These are phyloP conservation scores for Phyllosticta citrichinensis DNA, from an alignment of 2,329 filamentous ascomycete genomes.

Conservation along the genomic window DNA sequence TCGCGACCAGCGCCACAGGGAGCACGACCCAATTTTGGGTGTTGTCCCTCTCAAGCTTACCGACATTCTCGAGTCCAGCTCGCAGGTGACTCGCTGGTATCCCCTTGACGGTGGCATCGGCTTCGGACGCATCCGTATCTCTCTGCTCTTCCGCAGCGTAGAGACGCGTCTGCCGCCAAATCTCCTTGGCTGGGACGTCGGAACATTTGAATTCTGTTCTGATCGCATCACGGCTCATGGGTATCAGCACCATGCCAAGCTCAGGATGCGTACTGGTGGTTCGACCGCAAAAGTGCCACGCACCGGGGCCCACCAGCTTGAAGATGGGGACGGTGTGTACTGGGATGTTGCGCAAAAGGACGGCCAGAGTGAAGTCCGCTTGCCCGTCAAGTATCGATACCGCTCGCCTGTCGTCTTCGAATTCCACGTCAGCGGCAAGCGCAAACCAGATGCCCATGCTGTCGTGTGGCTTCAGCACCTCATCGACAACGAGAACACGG, in stretches of 20 bases:
- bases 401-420: conserved; percentile 84
- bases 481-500: conserved; percentile 64
- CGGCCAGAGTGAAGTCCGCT: conserved; percentile 49
- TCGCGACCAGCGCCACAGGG: conserved; percentile 75
- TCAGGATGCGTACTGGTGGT: conserved; percentile 75
- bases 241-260: conserved; percentile 54
- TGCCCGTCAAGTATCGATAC: conserved; percentile 87
- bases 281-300: conserved; percentile 62
- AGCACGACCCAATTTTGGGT: conserved; percentile 91
- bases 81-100: conserved; percentile 85
- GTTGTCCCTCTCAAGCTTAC: conserved; percentile 82
- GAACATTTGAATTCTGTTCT: conserved; percentile 80
- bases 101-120: conserved; percentile 89
- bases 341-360: conserved; percentile 47
- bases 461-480: conserved; percentile 80
- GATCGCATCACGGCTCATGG: conserved; percentile 56
- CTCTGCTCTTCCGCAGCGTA: conserved; percentile 78
- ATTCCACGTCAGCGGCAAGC: conserved; percentile 61
- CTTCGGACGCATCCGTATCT: conserved; percentile 82
- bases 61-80: conserved; percentile 78
- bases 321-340: conserved; percentile 50
- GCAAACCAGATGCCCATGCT: conserved; percentile 64
- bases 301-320: conserved; percentile 48
- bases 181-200: conserved; percentile 89
- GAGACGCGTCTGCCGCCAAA: conserved; percentile 76